A percentile compares a stretch with the other conserved stretches of the same genome.
These are phyloP conservation scores for Collariella sp. DNA, from an alignment of 495 filamentous ascomycete genomes.

Conservation along the genomic window DNA sequence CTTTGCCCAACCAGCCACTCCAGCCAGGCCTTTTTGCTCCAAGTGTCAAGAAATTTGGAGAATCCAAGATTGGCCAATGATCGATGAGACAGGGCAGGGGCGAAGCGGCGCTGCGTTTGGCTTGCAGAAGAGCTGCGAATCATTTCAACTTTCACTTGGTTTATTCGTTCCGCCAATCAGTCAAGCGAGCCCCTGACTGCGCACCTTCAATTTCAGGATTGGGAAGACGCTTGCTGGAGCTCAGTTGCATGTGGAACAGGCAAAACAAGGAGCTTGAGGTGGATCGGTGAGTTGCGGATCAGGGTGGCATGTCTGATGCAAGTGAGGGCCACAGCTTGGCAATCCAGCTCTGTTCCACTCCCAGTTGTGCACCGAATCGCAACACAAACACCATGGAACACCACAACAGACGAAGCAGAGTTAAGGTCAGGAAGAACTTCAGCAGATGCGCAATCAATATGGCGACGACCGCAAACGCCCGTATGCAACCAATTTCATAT, in stretches of 20 bases:
- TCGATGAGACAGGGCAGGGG: constrained; percentile 1
- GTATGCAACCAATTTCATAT: too few species aligned
- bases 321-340: neutral
- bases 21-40: constrained; percentile 7
- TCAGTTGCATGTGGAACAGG: neutral
- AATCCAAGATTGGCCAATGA: constrained; percentile 18
- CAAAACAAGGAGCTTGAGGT: neutral
- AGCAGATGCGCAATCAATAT: too few species aligned
- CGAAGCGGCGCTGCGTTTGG: neutral
- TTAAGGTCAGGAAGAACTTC: too few species aligned
- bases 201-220: neutral
- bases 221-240: neutral
- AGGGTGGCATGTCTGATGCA: neutral
- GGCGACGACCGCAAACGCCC: too few species aligned
- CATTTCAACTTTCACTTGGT: neutral
- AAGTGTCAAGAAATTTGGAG: constrained; percentile 19
- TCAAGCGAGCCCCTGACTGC: neutral
- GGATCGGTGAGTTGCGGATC: neutral
- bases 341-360: too few species aligned
- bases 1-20: constrained; percentile 9
- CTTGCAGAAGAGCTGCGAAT: neutral
- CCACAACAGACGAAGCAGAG: too few species aligned
- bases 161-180: constrained; percentile 8
- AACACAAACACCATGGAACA: too few species aligned
- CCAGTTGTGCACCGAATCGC: too few species aligned